Percentiles rank a stretch among this genome's conserved stretches.
Conservation (phyloP, 73 alveolate species). For the Durusdinium trenchii region DNA sequence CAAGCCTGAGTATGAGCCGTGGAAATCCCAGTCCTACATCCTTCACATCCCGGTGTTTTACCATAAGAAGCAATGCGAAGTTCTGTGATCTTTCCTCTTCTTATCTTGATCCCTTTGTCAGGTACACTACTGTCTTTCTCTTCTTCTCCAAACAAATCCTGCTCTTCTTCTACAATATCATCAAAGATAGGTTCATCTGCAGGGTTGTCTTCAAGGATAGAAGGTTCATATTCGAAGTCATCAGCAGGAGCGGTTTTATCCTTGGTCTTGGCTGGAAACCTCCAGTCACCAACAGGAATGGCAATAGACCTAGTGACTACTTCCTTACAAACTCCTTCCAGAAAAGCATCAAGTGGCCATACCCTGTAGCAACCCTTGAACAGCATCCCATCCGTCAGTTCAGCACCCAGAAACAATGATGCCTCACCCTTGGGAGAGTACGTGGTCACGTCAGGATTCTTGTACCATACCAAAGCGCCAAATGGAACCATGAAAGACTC, state of each 20-base stretch:
- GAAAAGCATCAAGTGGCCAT: background rate
- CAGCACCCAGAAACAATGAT: background rate
- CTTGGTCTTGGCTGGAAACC: background rate
- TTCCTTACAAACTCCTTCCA: background rate
- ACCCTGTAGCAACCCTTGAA: background rate
- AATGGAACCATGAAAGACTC: constrained; percentile 13
- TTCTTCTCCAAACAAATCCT: too few relatives aligned
- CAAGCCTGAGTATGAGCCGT: too few relatives aligned
- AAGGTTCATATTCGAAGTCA: too few relatives aligned
- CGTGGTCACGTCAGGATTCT: background rate
- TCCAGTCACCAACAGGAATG: background rate
- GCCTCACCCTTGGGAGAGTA: constrained; percentile 30
- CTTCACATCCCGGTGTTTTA: too few relatives aligned
- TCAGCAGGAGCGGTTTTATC: background rate
- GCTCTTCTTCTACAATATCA: too few relatives aligned
- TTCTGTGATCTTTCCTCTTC: too few relatives aligned
- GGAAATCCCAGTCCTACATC: too few relatives aligned
- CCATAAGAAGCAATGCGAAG: too few relatives aligned
- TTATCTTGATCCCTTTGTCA: too few relatives aligned
- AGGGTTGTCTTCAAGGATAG: too few relatives aligned
- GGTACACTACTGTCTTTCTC: too few relatives aligned
- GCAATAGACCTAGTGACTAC: background rate
- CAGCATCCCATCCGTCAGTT: background rate
- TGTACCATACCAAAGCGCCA: constrained; percentile 48
- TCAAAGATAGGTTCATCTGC: too few relatives aligned